These are phyloP conservation scores for Tilletia setariae DNA, from an alignment of 1,284 basidiomycete genomes.

Conservation along the genomic window DNA sequence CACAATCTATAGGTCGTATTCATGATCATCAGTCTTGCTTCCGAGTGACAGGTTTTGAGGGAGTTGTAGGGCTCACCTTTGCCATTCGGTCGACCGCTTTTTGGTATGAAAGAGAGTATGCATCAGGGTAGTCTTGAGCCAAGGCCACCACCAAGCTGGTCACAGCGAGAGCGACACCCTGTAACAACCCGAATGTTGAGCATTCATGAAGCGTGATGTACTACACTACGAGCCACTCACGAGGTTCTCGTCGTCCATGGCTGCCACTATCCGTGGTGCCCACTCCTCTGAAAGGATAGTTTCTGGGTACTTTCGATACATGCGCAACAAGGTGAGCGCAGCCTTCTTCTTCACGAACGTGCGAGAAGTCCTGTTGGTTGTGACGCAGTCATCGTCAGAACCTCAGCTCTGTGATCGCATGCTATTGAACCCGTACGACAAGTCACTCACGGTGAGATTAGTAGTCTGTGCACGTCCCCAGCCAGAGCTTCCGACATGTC, in stretches of 20 bases:
- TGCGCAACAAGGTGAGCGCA: constrained; percentile 81
- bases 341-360: constrained; percentile 98
- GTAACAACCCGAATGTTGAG: background rate
- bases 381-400: no score
- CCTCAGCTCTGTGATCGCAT: no score
- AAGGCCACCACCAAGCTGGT: constrained; percentile 90
- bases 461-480: constrained; percentile 85
- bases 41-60: background rate
- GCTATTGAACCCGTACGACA: no score
- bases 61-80: constrained; percentile 53
- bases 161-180: constrained; percentile 85
- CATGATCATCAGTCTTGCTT: background rate
- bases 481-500: constrained; percentile 96
- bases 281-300: constrained; percentile 90
- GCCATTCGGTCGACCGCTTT: constrained; percentile 87
- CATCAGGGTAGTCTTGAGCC: constrained; percentile 87
- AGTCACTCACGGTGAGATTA: constrained; percentile 88
- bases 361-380: constrained; percentile 72
- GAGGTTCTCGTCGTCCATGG: constrained; percentile 90
- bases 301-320: constrained; percentile 93
- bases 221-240: constrained; percentile 11
- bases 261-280: constrained; percentile 86
- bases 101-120: constrained; percentile 84
- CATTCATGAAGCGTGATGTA: no score
- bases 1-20: constrained; percentile 62